These are phyloP conservation scores for Ophiocordyceps sinensis DNA, from an alignment of 2,329 filamentous ascomycete species.

Conservation along the genomic window DNA sequence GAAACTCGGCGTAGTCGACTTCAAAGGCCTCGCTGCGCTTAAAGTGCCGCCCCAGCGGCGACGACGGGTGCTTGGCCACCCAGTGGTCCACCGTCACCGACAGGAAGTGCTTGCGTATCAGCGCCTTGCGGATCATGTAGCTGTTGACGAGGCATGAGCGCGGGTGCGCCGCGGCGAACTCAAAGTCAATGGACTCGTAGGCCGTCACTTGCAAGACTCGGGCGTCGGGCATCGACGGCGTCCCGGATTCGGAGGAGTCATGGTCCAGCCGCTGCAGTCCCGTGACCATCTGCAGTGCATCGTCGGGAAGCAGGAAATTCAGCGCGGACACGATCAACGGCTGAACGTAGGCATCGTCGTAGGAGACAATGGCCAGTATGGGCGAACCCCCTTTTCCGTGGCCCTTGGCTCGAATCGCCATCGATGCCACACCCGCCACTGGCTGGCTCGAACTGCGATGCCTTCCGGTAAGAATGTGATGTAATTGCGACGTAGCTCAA, in stretches of 20 bases:
- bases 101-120: conserved; percentile 93
- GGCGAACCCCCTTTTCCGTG: neutral
- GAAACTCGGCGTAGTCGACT: conserved; percentile 89
- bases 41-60: conserved; percentile 53
- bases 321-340: conserved; percentile 69
- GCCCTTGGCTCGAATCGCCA: conserved; percentile 8
- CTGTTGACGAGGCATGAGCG: conserved; percentile 61
- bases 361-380: conserved; percentile 59
- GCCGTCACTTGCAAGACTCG: conserved; percentile 62
- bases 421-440: conserved; percentile 3
- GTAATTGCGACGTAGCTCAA: conserved; percentile 11
- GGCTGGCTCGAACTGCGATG: conserved; percentile 11
- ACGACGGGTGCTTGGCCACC: conserved; percentile 68
- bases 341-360: conserved; percentile 81
- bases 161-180: conserved; percentile 50
- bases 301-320: conserved; percentile 39
- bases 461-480: conserved; percentile 20
- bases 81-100: conserved; percentile 72
- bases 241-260: conserved; percentile 19
- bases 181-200: conserved; percentile 83
- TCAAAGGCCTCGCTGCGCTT: conserved; percentile 77
- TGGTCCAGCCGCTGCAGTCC: conserved; percentile 18
- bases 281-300: conserved; percentile 39
- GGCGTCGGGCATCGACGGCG: conserved; percentile 21
- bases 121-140: conserved; percentile 88